Evolutionary conservation across 495 filamentous ascomycete species (phyloP).

Genomic region (Neurospora sp.): DNA sequence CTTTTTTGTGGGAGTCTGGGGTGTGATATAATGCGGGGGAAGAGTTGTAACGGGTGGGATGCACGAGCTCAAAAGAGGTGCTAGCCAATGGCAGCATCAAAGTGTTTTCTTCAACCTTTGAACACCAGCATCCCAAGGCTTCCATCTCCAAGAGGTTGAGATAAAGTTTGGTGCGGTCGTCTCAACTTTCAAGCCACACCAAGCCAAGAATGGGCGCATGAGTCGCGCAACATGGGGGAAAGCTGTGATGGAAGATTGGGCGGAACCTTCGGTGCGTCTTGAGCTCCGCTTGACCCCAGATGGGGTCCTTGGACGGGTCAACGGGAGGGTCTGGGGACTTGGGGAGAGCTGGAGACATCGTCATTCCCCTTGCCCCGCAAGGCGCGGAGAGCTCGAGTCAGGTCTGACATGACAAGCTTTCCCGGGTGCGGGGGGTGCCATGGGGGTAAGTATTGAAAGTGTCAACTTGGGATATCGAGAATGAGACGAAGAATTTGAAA

Average conservation of each 20-base stretch:
- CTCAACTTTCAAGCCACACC: background rate
- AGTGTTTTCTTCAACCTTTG: background rate
- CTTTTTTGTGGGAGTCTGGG: background rate
- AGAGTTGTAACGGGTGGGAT: background rate
- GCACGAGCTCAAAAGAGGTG: background rate
- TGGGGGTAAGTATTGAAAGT: background rate
- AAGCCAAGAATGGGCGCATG: background rate
- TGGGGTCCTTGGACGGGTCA: background rate
- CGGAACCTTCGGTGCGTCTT: background rate
- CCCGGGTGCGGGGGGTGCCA: background rate
- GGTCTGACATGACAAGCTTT: background rate
- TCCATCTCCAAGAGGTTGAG: background rate
- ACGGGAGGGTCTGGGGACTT: background rate
- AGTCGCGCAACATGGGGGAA: background rate
- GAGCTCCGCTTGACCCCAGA: background rate
- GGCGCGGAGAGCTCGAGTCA: background rate
- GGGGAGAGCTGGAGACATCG: background rate
- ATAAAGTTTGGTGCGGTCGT: background rate
- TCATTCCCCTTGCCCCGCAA: background rate
- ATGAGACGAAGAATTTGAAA: background rate
- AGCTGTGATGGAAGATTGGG: background rate
- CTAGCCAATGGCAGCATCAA: background rate
- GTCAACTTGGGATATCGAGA: background rate
- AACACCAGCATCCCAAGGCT: background rate
- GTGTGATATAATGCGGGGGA: background rate